Evolutionary conservation across 2,329 filamentous ascomycete species (phyloP).

Genomic region (Ophiostoma perfectum): DNA sequence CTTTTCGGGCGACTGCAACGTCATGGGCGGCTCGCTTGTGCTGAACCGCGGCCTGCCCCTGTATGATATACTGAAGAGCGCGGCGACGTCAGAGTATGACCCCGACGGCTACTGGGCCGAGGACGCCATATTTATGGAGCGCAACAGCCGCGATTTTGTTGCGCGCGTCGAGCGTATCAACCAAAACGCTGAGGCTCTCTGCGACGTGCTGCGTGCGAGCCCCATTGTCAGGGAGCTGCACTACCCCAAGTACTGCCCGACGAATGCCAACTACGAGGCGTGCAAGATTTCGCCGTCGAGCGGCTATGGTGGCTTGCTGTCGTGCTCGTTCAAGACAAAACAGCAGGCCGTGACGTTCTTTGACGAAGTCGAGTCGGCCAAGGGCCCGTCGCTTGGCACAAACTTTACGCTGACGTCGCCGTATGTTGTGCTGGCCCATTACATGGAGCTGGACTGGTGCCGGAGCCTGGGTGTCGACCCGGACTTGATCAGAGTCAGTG

Average conservation of each 20-base stretch:
- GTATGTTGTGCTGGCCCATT: constrained; percentile 89
- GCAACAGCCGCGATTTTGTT: constrained; percentile 90
- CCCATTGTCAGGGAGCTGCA: constrained; percentile 68
- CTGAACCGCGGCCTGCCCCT: constrained; percentile 49
- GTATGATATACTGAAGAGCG: constrained; percentile 63
- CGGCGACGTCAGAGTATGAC: constrained; percentile 57
- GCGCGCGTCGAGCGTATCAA: constrained; percentile 80
- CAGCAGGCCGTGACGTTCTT: constrained; percentile 75
- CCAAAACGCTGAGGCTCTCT: constrained; percentile 76
- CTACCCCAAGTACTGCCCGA: constrained; percentile 73
- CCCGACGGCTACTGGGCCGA: constrained; percentile 93
- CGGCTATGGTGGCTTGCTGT: constrained; percentile 86
- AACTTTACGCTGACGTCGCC: constrained; percentile 93
- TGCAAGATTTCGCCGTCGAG: constrained; percentile 62
- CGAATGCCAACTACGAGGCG: constrained; percentile 63
- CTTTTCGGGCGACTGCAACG: constrained; percentile 95
- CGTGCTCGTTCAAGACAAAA: constrained; percentile 68
- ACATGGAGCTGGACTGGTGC: constrained; percentile 87
- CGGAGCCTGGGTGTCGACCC: constrained; percentile 73
- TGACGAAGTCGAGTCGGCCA: constrained; percentile 78
- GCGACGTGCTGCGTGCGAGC: constrained; percentile 59
- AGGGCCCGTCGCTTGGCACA: constrained; percentile 90
- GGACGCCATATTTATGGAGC: constrained; percentile 89
- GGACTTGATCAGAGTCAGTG: constrained; percentile 76
- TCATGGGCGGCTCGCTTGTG: constrained; percentile 82